phyloP scores from a whole-genome alignment of 352 stramenopile species.

The Elongisporangium senticosum region DNA sequence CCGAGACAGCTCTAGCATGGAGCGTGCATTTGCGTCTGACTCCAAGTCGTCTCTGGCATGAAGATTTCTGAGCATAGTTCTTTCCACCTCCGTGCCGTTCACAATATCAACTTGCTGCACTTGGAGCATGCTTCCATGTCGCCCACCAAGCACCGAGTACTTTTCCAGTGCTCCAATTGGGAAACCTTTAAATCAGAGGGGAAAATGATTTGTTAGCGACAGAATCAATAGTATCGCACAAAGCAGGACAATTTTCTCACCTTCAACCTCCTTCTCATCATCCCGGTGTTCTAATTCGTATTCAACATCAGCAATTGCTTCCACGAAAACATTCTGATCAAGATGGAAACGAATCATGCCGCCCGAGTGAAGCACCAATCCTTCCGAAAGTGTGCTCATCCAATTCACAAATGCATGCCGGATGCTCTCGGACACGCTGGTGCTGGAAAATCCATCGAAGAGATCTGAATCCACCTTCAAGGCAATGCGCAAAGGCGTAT shows the following conservation, averaged over 20 bases:
- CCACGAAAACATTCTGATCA: conserved; percentile 11
- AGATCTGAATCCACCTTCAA: conserved; percentile 16
- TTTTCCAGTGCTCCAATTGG: conserved; percentile 51
- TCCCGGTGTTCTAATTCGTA: conserved; percentile 37
- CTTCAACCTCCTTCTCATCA: conserved; percentile 38
- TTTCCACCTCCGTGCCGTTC: conserved; percentile 15
- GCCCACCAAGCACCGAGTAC: conserved; percentile 44
- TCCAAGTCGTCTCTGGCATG: conserved; percentile 4
- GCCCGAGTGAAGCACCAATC: conserved; percentile 24
- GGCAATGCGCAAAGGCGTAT: conserved; percentile 21
- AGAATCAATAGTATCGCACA: background rate
- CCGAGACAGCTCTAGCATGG: conserved; percentile 31
- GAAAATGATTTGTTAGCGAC: background rate
- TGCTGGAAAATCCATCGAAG: background rate
- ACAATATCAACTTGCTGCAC: conserved; percentile 25
- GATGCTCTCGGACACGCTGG: conserved; percentile 8
- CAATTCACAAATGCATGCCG: conserved; percentile 30
- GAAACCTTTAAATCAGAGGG: conserved; percentile 25
- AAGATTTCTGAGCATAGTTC: conserved; percentile 19
- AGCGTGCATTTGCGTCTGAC: conserved; percentile 15
- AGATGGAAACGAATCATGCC: conserved; percentile 19
- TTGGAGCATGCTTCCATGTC: conserved; percentile 21
- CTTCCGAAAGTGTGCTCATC: conserved; percentile 10
- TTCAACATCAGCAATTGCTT: conserved; percentile 31
- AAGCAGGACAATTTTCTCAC: conserved; percentile 12